phyloP scores from a whole-genome alignment of 1,284 basidiomycete species.

The Apiotrichum veenhuisii region DNA sequence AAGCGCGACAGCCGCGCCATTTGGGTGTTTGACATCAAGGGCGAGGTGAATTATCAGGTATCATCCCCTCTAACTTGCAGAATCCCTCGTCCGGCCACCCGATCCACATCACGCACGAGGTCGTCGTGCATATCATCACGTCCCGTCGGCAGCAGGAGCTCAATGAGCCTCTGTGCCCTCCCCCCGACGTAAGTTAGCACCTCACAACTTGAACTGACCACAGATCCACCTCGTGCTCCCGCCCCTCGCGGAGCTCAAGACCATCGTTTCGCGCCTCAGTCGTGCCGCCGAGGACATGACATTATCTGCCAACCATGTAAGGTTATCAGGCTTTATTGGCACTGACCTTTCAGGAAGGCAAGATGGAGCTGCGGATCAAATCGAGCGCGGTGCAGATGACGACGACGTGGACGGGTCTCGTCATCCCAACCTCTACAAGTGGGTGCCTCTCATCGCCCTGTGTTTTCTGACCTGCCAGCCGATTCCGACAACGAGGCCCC shows the following conservation, averaged over 20 bases:
- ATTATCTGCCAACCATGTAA: slow-evolving; percentile 50
- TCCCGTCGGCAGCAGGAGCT: slow-evolving; percentile 67
- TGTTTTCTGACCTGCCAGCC: background rate
- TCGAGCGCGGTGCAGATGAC: slow-evolving; percentile 70
- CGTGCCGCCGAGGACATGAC: slow-evolving; percentile 72
- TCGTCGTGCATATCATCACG: slow-evolving; percentile 61
- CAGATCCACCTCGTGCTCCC: slow-evolving; percentile 81
- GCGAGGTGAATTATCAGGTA: slow-evolving; percentile 24
- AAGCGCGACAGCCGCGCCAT: slow-evolving; percentile 38
- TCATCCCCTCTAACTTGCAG: background rate
- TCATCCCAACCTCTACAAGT: slow-evolving; percentile 63
- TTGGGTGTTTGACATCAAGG: slow-evolving; percentile 44
- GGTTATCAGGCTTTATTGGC: slow-evolving; percentile 2
- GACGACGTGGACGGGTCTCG: slow-evolving; percentile 72
- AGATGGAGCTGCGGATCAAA: slow-evolving; percentile 59
- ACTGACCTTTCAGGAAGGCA: slow-evolving; percentile 34
- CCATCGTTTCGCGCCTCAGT: slow-evolving; percentile 69
- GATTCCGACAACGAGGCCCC: slow-evolving; percentile 3
- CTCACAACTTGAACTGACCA: background rate
- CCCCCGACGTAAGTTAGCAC: slow-evolving; percentile 65
- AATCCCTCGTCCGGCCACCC: slow-evolving; percentile 28
- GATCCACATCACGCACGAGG: slow-evolving; percentile 48
- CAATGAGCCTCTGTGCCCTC: slow-evolving; percentile 78
- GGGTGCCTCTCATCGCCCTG: slow-evolving; percentile 27
- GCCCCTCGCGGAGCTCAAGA: slow-evolving; percentile 68